These are phyloP conservation scores for Alternaria panax DNA, from an alignment of 2,329 filamentous ascomycete species.

Conservation along the genomic window DNA sequence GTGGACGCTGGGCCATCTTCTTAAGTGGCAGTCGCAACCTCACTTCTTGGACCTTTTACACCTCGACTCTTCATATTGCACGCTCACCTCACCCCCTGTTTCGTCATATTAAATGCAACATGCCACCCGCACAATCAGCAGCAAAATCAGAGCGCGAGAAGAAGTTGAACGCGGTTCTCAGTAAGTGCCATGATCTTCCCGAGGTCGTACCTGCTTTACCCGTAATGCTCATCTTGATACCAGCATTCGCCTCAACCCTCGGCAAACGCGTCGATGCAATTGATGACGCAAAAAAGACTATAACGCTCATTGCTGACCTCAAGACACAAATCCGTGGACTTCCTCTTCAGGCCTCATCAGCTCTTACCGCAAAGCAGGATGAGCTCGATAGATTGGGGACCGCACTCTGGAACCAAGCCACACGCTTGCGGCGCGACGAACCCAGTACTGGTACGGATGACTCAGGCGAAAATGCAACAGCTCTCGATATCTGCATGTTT, in stretches of 20 bases:
- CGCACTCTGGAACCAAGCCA: slow-evolving; percentile 72
- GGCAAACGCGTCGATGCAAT: slow-evolving; percentile 31
- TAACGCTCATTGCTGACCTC: slow-evolving; percentile 44
- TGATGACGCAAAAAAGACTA: slow-evolving; percentile 18
- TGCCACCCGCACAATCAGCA: slow-evolving; percentile 33
- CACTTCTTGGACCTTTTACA: neutral
- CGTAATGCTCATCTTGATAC: slow-evolving; percentile 15
- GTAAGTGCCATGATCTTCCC: slow-evolving; percentile 32
- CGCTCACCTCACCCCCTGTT: too few species aligned
- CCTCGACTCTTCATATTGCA: neutral
- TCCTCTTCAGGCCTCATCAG: slow-evolving; percentile 34
- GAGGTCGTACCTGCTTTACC: neutral
- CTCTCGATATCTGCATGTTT: slow-evolving; percentile 30
- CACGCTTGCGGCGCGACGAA: slow-evolving; percentile 54
- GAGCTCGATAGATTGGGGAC: slow-evolving; percentile 65
- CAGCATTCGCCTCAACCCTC: slow-evolving; percentile 47
- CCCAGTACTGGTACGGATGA: neutral
- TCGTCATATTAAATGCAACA: slow-evolving; percentile 8
- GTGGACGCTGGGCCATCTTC: neutral
- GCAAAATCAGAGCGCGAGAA: slow-evolving; percentile 46
- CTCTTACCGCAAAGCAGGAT: slow-evolving; percentile 47
- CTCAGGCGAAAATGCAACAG: slow-evolving; percentile 45
- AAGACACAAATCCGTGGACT: slow-evolving; percentile 54
- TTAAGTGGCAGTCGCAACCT: slow-evolving; percentile 2
- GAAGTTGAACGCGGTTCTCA: slow-evolving; percentile 42